A percentile compares a stretch with the other conserved stretches of the same genome.
phyloP scores from a whole-genome alignment of 306 rosid genomes.

The Cicer chorassanicum region DNA sequence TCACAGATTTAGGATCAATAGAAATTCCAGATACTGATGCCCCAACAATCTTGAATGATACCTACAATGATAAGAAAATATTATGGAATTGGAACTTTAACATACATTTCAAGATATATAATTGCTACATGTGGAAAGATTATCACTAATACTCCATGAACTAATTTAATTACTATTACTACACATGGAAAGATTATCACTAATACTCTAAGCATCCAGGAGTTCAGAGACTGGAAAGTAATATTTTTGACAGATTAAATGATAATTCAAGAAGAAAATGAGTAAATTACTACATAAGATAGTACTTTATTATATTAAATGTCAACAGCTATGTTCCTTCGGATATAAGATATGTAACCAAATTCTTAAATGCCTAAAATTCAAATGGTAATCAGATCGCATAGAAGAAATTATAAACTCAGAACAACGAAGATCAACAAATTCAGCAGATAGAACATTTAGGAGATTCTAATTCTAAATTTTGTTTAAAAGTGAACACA shows the following conservation, averaged over 20 bases:
- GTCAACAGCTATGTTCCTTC: constrained; percentile 4
- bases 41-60: constrained; percentile 79
- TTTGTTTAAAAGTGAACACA: not conserved
- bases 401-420: not conserved
- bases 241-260: constrained; percentile 8
- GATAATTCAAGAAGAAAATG: not conserved
- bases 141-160: not conserved
- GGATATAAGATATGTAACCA: constrained; percentile 31
- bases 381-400: not conserved
- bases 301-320: not conserved
- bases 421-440: not conserved
- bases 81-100: not conserved
- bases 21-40: constrained; percentile 87
- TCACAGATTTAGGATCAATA: constrained; percentile 85
- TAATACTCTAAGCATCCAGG: constrained; percentile 5
- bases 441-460: constrained; percentile 12
- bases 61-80: constrained; percentile 56
- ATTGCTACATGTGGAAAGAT: too few relatives aligned
- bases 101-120: constrained; percentile 12
- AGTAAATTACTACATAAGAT: not conserved
- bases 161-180: not conserved
- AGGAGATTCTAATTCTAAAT: not conserved
- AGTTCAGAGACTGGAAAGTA: constrained; percentile 5
- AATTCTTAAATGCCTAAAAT: constrained; percentile 11
- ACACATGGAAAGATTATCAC: constrained; percentile 8